A percentile compares a stretch with the other conserved stretches of the same genome.
Evolutionary conservation across 2,329 filamentous ascomycete genomes (phyloP).

Genomic region (Colletotrichum australisinense): DNA sequence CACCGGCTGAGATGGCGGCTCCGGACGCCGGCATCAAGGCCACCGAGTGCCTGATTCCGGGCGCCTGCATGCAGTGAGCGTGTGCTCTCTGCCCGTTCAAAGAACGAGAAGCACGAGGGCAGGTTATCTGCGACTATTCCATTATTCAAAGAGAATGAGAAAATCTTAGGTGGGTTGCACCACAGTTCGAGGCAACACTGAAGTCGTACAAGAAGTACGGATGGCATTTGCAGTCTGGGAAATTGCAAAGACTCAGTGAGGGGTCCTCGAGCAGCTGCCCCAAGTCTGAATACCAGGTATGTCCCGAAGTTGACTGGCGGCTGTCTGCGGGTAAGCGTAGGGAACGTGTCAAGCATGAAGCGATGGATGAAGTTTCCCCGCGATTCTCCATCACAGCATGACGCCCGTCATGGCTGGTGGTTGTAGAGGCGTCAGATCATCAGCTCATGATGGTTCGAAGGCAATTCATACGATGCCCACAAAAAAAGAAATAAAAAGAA

Average conservation of each 20-base stretch:
- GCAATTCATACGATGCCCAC: constrained; percentile 28
- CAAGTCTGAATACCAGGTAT: neutral
- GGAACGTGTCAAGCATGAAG: constrained; percentile 7
- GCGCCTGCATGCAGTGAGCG: constrained; percentile 1
- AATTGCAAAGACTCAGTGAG: neutral
- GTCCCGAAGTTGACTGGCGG: neutral
- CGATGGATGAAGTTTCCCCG: constrained; percentile 14
- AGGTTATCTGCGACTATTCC: neutral
- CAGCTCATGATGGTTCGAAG: constrained; percentile 22
- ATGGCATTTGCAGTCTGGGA: constrained; percentile 29
- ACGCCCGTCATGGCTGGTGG: constrained; percentile 14
- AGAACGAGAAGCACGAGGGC: neutral
- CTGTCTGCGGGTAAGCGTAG: constrained; percentile 3
- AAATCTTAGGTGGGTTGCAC: constrained; percentile 18
- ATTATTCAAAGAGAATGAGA: neutral
- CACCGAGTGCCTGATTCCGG: neutral
- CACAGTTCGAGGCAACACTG: neutral
- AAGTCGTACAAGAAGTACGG: constrained; percentile 15
- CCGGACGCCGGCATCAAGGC: constrained; percentile 25
- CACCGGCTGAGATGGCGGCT: constrained; percentile 30
- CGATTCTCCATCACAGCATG: constrained; percentile 14
- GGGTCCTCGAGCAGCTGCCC: neutral
- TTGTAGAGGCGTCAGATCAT: constrained; percentile 23
- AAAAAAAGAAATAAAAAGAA: constrained; percentile 26
- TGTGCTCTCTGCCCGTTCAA: neutral